A percentile compares a stretch with the other conserved stretches of the same genome.
Evolutionary conservation across 306 rosid species (phyloP).

Genomic region (Clitoria ternatea): DNA sequence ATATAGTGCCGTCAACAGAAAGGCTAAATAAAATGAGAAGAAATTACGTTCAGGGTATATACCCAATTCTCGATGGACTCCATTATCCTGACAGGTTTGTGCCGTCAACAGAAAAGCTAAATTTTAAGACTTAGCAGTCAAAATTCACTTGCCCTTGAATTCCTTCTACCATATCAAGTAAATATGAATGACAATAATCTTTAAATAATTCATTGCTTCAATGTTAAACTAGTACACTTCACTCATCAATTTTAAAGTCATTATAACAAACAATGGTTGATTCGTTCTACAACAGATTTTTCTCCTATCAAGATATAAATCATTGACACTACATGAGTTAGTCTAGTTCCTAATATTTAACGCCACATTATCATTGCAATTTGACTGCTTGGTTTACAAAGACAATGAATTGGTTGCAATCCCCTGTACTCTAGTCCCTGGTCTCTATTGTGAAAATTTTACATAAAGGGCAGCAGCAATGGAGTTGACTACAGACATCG

Average conservation of each 20-base stretch:
- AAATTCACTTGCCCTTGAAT: background rate
- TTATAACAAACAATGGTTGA: background rate
- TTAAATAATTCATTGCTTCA: constrained; percentile 3
- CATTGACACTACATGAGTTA: constrained; percentile 6
- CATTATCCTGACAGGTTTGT: background rate
- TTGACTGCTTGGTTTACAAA: constrained; percentile 8
- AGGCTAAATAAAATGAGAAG: background rate
- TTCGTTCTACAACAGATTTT: background rate
- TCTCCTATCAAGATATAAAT: constrained; percentile 3
- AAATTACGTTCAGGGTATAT: background rate
- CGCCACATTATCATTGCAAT: constrained; percentile 9
- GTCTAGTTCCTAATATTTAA: constrained; percentile 19
- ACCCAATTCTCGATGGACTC: background rate
- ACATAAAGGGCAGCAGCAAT: constrained; percentile 3
- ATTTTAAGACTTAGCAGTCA: too few relatives aligned
- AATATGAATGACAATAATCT: constrained; percentile 7
- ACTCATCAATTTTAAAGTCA: constrained; percentile 5
- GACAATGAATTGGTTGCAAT: background rate
- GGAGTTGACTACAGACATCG: background rate
- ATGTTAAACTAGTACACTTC: background rate
- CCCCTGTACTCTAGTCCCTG: background rate
- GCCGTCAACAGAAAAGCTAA: background rate
- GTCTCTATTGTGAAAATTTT: background rate
- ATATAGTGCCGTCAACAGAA: too few relatives aligned
- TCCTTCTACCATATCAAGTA: background rate